Conservation (phyloP, 371 early-diverging fungal genomes). For the Apophysomyces trapeziformis region DNA sequence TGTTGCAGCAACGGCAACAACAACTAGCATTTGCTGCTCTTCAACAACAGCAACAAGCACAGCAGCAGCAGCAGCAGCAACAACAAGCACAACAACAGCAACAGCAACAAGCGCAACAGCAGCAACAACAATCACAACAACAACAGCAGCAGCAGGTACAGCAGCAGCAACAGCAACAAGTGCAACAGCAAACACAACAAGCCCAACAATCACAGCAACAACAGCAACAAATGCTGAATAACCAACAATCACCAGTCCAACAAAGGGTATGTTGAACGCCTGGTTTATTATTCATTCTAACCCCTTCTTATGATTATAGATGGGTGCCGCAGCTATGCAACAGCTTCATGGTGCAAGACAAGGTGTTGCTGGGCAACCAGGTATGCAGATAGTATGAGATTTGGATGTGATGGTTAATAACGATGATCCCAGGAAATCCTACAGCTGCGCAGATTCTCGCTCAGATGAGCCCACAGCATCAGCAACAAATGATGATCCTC, state of each 20-base stretch:
- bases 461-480: conserved; percentile 46
- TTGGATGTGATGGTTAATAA: too few species aligned
- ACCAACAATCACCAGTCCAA: conserved; percentile 19
- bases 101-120: conserved; percentile 26
- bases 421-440: background rate
- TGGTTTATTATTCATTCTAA: too few species aligned
- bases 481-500: conserved; percentile 41
- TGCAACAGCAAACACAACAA: conserved; percentile 19
- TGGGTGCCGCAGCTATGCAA: conserved; percentile 13
- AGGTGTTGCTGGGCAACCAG: conserved; percentile 9
- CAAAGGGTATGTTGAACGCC: background rate
- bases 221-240: conserved; percentile 16
- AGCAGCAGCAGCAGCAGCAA: conserved; percentile 23
- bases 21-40: background rate
- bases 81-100: conserved; percentile 18
- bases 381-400: background rate
- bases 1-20: conserved; percentile 29
- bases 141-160: conserved; percentile 16
- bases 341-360: conserved; percentile 16
- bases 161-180: conserved; percentile 28
- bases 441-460: conserved; percentile 33
- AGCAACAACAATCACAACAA: conserved; percentile 24
- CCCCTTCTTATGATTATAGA: background rate
- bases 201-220: conserved; percentile 25
- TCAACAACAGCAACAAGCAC: conserved; percentile 28